Evolutionary conservation across 2,329 filamentous ascomycete genomes (phyloP), one percentile per base, ranked within the genome.

Genomic region (Triangularia setosa): DNA sequence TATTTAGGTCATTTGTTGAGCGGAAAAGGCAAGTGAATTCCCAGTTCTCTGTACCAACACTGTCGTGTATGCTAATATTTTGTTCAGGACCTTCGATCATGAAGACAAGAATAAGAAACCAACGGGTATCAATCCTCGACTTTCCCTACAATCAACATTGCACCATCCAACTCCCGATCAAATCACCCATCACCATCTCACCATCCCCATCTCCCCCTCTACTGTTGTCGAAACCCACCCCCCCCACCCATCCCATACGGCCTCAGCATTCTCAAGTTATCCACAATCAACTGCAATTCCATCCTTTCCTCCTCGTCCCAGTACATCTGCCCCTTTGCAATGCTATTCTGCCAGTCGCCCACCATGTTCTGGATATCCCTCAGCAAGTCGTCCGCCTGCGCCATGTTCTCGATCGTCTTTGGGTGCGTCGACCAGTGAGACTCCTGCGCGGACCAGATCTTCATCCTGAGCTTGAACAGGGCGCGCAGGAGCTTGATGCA

Each of bases 401-500:
- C 25, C 35, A 30, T 52, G 21, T 24, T 44, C 24, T 52, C 40
- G 5, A 18, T 33, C 21, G 35, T 52, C 21, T 44, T 60, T 3
- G 9, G 23, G 12, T 53, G 58, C 1, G 25, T 53, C 1, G 58
- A 48, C 58, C 35, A 48, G 25, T 60, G 58, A 11, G 40, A 40
- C 40, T 33, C 27, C 16, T 44, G 23, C 40, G 27, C 27, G n/a
- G 33, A 40, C 58, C 58, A 60, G 9, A 53, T 60, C 23, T 53
- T 52, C n/a, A 60, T 60, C n/a, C 40, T 16, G 14, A 60, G 40
- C 40, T 53, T 27, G 27, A 52, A 60, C 3, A 60, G 40, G 16
- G 44, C 25, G 8, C 58, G 33, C 7, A 60, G 58, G 24, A 60
- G 58, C 24, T 53, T 52, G n/a, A 60, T 60, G 25, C 58, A 60